These are phyloP conservation scores for Ogataea nitratoaversa DNA, from an alignment of 805 yeast genomes.

Conservation along the genomic window DNA sequence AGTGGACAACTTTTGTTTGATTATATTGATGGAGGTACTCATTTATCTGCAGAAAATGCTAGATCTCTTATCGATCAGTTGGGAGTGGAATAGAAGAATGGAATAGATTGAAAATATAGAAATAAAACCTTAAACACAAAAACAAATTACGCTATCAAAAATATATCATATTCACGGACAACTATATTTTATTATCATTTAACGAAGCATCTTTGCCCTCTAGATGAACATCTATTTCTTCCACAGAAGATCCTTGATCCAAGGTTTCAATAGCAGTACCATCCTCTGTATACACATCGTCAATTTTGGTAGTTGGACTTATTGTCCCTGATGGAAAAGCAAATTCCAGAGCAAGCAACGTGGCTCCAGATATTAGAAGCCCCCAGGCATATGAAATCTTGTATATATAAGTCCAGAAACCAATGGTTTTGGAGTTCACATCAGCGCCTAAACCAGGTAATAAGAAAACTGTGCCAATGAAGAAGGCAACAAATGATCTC, in stretches of 20 bases:
- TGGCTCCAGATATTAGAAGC: slow-evolving; percentile 6
- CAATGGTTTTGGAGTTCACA: slow-evolving; percentile 5
- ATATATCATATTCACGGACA: too few species aligned
- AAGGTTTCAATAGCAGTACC: slow-evolving; percentile 7
- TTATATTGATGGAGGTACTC: too few species aligned
- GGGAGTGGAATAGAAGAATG: too few species aligned
- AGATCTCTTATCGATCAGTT: too few species aligned
- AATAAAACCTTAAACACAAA: too few species aligned
- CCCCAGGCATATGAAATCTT: slow-evolving; percentile 20
- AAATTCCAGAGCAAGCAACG: slow-evolving; percentile 4
- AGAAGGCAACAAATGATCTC: slow-evolving; percentile 21
- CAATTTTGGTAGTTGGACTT: slow-evolving; percentile 12
- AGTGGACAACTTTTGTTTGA: too few species aligned
- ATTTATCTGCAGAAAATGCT: too few species aligned
- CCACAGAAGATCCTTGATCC: background rate
- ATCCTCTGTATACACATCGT: slow-evolving; percentile 17
- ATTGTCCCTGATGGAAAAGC: slow-evolving; percentile 13
- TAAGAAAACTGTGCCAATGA: slow-evolving; percentile 19
- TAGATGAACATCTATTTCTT: background rate
- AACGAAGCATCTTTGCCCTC: background rate
- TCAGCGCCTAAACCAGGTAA: slow-evolving; percentile 23
- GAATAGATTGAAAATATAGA: too few species aligned
- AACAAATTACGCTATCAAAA: too few species aligned
- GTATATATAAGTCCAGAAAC: slow-evolving; percentile 18
- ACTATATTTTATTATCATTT: background rate